Percentiles rank a stretch among this genome's conserved stretches.
Conservation (phyloP, 2,329 filamentous ascomycete species). For the Scedosporium minutisporum region DNA sequence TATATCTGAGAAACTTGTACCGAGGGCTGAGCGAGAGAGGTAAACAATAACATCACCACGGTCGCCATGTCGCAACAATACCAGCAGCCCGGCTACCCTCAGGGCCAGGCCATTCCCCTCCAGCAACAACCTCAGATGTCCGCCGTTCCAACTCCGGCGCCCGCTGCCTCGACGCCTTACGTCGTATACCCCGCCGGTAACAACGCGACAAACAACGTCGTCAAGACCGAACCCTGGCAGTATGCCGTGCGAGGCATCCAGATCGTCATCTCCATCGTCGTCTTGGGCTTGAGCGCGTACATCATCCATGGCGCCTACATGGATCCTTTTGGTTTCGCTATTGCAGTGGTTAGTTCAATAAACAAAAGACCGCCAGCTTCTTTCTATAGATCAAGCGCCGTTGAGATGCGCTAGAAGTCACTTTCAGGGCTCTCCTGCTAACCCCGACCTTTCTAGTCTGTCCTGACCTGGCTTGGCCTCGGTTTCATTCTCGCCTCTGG, state of each 20-base stretch:
- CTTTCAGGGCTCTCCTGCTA: neutral
- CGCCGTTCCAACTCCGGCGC: neutral
- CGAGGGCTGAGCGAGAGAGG: neutral
- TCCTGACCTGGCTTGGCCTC: slow-evolving; percentile 36
- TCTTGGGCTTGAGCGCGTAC: slow-evolving; percentile 31
- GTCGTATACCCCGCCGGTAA: neutral
- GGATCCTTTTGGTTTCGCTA: slow-evolving; percentile 28
- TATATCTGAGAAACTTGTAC: too few relatives aligned
- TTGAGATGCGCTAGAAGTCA: too few relatives aligned
- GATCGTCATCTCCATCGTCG: slow-evolving; percentile 29
- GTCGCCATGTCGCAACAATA: slow-evolving; percentile 7
- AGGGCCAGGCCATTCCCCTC: neutral
- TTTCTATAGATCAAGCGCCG: neutral
- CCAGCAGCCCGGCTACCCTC: slow-evolving; percentile 4
- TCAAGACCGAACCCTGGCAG: slow-evolving; percentile 34
- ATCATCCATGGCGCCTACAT: slow-evolving; percentile 31
- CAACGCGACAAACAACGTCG: slow-evolving; percentile 13
- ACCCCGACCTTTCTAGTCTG: slow-evolving; percentile 10
- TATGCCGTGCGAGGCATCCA: slow-evolving; percentile 29
- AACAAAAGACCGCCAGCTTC: slow-evolving; percentile 9
- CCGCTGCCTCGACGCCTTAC: neutral
- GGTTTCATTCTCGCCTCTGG: slow-evolving; percentile 32
- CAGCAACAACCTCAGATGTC: neutral
- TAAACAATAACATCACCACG: neutral
- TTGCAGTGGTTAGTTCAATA: slow-evolving; percentile 26